phyloP scores from a whole-genome alignment of 371 early-diverging fungal species.

The Rhizomucor pusillus region DNA sequence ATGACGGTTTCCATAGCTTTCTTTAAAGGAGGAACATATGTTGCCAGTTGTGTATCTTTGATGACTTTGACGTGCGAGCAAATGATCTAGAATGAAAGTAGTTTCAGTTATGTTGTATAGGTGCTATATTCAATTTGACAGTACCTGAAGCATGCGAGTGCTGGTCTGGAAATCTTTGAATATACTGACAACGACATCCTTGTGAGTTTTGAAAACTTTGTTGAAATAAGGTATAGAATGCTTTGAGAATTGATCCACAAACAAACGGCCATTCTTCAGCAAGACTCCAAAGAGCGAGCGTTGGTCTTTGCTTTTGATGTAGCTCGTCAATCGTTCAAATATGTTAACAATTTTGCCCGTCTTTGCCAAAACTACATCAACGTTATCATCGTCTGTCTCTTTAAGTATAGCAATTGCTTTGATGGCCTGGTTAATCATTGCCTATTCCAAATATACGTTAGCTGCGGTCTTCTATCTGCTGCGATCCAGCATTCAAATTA shows the following conservation, averaged over 20 bases:
- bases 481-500: not conserved
- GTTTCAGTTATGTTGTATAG: not conserved
- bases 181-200: constrained; percentile 45
- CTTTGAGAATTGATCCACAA: constrained; percentile 67
- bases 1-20: constrained; percentile 73
- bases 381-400: constrained; percentile 28
- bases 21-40: constrained; percentile 70
- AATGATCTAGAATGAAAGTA: constrained; percentile 49
- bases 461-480: not conserved
- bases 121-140: not conserved
- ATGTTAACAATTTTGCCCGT: constrained; percentile 44
- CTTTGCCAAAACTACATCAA: constrained; percentile 31
- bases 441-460: constrained; percentile 22
- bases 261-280: constrained; percentile 53
- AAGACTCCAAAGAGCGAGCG: constrained; percentile 46
- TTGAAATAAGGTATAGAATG: constrained; percentile 67
- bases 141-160: constrained; percentile 61
- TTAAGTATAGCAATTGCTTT: constrained; percentile 35
- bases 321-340: constrained; percentile 51
- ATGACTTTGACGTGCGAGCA: constrained; percentile 79
- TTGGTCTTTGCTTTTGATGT: constrained; percentile 57
- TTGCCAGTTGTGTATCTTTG: constrained; percentile 58
- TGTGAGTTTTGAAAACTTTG: constrained; percentile 52
- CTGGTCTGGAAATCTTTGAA: constrained; percentile 55
- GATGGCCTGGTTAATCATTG: constrained; percentile 51